These are phyloP conservation scores for Citrus hindsii DNA, from an alignment of 345 rosid genomes.

Conservation along the genomic window DNA sequence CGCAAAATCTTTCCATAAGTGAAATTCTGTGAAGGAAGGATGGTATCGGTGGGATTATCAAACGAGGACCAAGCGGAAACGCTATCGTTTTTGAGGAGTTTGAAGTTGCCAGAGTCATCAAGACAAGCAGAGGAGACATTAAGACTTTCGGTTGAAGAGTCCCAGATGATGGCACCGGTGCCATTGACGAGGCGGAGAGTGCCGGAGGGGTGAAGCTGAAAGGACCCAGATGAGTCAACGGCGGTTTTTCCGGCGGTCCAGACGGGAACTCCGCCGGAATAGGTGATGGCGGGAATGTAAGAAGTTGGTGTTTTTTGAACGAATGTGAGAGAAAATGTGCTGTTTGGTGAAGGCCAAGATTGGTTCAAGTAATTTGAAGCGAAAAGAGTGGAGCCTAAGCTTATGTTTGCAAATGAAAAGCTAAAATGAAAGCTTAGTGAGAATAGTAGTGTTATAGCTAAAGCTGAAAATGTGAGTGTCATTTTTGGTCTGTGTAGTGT, in stretches of 20 bases:
- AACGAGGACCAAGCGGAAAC: slow-evolving; percentile 56
- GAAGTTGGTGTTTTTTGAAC: slow-evolving; percentile 26
- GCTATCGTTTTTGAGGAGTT: slow-evolving; percentile 19
- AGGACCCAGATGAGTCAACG: slow-evolving; percentile 46
- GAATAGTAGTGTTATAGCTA: neutral
- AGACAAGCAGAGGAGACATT: slow-evolving; percentile 51
- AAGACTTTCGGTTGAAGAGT: slow-evolving; percentile 32
- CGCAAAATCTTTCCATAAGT: slow-evolving; percentile 19
- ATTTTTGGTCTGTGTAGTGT: neutral
- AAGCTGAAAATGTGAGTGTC: neutral
- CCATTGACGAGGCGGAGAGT: slow-evolving; percentile 54
- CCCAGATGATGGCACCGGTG: slow-evolving; percentile 55
- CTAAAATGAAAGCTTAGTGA: neutral
- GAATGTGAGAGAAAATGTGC: slow-evolving; percentile 47
- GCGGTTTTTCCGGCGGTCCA: slow-evolving; percentile 43
- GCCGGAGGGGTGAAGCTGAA: slow-evolving; percentile 47
- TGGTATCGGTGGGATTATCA: slow-evolving; percentile 36
- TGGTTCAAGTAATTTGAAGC: slow-evolving; percentile 33
- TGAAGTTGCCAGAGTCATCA: slow-evolving; percentile 48
- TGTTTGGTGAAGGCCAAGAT: slow-evolving; percentile 40
- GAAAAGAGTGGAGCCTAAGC: slow-evolving; percentile 40
- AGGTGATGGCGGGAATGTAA: slow-evolving; percentile 44
- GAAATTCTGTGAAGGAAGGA: slow-evolving; percentile 52
- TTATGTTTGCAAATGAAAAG: slow-evolving; percentile 21
- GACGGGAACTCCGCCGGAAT: slow-evolving; percentile 37